These are phyloP conservation scores for Candida ortonii DNA, from an alignment of 805 yeast genomes.

Conservation along the genomic window DNA sequence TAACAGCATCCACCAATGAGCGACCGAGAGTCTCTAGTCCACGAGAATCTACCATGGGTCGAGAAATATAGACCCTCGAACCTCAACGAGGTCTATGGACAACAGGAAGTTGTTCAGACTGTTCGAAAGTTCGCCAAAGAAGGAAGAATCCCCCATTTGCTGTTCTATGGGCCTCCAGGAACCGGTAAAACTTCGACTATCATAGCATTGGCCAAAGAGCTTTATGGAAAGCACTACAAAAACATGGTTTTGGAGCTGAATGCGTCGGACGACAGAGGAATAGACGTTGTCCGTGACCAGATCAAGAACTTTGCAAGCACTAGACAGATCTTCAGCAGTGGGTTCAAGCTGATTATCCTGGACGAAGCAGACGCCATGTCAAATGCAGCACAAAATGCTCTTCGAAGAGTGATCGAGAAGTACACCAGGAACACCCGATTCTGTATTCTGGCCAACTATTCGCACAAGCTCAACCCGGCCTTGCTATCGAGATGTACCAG, in stretches of 20 bases:
- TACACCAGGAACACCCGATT: constrained; percentile 94
- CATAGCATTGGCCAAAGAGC: constrained; percentile 80
- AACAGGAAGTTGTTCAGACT: constrained; percentile 79
- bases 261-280: constrained; percentile 97
- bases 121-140: constrained; percentile 80
- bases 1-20: too few species aligned
- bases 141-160: constrained; percentile 82
- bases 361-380: constrained; percentile 98
- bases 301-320: constrained; percentile 96
- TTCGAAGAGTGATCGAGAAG: constrained; percentile 82
- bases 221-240: constrained; percentile 75
- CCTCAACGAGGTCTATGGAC: constrained; percentile 89
- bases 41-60: constrained; percentile 76
- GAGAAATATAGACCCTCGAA: constrained; percentile 91
- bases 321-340: constrained; percentile 82
- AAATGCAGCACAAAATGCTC: constrained; percentile 78
- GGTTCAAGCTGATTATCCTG: constrained; percentile 84
- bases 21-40: too few species aligned
- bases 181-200: constrained; percentile 91
- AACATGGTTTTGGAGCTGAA: constrained; percentile 93
- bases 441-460: constrained; percentile 92
- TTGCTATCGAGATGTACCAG: constrained; percentile 91
- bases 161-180: constrained; percentile 95
- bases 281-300: constrained; percentile 95
- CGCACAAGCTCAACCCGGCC: constrained; percentile 95